Evolutionary conservation across 2,329 filamentous ascomycete genomes (phyloP).

Genomic region (Epichloe aotearoae): DNA sequence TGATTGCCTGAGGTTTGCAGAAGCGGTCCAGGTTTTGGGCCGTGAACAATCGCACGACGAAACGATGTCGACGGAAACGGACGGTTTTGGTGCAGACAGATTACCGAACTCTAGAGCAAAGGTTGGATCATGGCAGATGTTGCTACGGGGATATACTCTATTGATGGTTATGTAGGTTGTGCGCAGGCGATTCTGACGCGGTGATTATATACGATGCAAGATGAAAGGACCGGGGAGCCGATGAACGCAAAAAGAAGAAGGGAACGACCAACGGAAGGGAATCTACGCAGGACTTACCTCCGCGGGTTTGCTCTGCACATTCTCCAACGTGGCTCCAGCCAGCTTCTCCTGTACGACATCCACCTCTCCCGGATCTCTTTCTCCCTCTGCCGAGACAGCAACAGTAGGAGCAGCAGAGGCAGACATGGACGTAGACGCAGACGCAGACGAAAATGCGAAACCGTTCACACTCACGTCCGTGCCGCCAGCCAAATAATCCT

Average conservation of each 20-base stretch:
- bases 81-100: too few relatives aligned
- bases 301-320: not conserved
- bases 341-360: constrained; percentile 8
- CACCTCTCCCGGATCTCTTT: constrained; percentile 1
- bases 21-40: too few relatives aligned
- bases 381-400: not conserved
- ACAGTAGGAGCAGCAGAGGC: not conserved
- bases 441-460: constrained; percentile 12
- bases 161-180: not conserved
- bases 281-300: not conserved
- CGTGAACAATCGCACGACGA: too few relatives aligned
- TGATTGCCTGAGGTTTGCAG: too few relatives aligned
- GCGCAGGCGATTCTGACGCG: not conserved
- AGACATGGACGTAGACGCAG: not conserved
- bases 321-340: constrained; percentile 3
- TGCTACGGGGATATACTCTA: not conserved
- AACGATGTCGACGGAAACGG: too few relatives aligned
- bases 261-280: not conserved
- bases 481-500: constrained; percentile 69
- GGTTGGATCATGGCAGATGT: not conserved
- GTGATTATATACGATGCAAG: not conserved
- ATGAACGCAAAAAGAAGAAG: not conserved
- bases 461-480: constrained; percentile 23
- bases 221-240: not conserved
- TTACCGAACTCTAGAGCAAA: not conserved